Percentiles rank a stretch among this genome's conserved stretches.
phyloP scores from a whole-genome alignment of 257 asterid genomes.

The Petunia secreta region DNA sequence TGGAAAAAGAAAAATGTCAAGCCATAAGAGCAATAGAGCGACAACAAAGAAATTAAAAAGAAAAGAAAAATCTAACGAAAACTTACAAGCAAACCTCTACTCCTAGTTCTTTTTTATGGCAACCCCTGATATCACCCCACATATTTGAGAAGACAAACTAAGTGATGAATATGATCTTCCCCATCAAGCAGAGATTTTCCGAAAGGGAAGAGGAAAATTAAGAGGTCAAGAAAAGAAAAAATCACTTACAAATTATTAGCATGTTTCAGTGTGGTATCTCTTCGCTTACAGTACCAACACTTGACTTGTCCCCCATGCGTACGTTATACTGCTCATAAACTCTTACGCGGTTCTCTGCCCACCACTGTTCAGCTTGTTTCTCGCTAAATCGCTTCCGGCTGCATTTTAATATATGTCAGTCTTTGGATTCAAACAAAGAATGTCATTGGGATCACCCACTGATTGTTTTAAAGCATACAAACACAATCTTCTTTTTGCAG shows the following conservation, averaged over 20 bases:
- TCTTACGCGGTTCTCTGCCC: slow-evolving; percentile 68
- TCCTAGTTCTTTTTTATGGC: slow-evolving; percentile 33
- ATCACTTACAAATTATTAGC: slow-evolving; percentile 34
- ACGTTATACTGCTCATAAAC: slow-evolving; percentile 64
- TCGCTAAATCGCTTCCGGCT: slow-evolving; percentile 75
- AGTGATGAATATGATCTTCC: slow-evolving; percentile 35
- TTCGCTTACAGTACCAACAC: slow-evolving; percentile 59
- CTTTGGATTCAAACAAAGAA: slow-evolving; percentile 24
- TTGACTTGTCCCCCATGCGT: slow-evolving; percentile 58
- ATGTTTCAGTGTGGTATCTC: slow-evolving; percentile 50
- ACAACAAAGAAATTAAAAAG: neutral
- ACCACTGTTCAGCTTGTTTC: slow-evolving; percentile 66
- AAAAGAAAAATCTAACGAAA: slow-evolving; percentile 18
- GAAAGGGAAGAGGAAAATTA: slow-evolving; percentile 26
- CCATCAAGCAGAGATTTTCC: slow-evolving; percentile 36
- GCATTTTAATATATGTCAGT: slow-evolving; percentile 48
- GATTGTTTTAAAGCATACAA: neutral
- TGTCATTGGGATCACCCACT: neutral
- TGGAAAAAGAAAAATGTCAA: slow-evolving; percentile 38
- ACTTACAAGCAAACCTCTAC: slow-evolving; percentile 42
- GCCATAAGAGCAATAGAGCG: slow-evolving; percentile 38
- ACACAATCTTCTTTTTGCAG: neutral
- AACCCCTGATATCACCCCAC: slow-evolving; percentile 37
- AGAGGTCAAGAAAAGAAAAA: slow-evolving; percentile 28
- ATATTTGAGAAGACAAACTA: slow-evolving; percentile 41